phyloP scores from a whole-genome alignment of 192 early-diverging fungal species.

The Mortierella antarctica region DNA sequence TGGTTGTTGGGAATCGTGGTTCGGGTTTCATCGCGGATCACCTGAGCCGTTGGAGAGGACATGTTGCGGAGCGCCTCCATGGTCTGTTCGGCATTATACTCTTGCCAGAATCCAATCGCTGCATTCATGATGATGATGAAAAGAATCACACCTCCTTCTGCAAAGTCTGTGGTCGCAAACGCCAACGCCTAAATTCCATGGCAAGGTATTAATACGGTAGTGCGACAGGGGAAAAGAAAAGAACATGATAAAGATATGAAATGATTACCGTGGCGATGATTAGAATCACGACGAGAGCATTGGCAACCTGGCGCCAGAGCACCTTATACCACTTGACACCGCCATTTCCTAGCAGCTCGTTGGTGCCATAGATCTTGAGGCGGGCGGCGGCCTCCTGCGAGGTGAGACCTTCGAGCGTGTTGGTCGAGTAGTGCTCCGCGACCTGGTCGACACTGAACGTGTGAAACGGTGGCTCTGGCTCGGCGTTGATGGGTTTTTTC shows the following conservation, averaged over 20 bases:
- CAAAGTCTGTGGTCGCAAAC: constrained; percentile 74
- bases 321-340: constrained; percentile 73
- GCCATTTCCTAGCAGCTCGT: constrained; percentile 76
- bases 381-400: constrained; percentile 60
- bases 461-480: constrained; percentile 42
- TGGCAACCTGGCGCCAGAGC: constrained; percentile 71
- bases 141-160: constrained; percentile 81
- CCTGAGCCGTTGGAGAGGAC: constrained; percentile 86
- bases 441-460: constrained; percentile 38
- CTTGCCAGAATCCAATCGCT: constrained; percentile 92
- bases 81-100: constrained; percentile 93
- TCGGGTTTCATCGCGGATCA: constrained; percentile 86
- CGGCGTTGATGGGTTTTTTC: constrained; percentile 22
- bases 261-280: constrained; percentile 63
- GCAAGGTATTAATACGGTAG: background rate
- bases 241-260: background rate
- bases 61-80: constrained; percentile 93
- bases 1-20: constrained; percentile 79
- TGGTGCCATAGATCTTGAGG: constrained; percentile 60
- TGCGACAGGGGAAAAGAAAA: too few relatives aligned
- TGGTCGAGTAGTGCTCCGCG: constrained; percentile 21
- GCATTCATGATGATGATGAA: constrained; percentile 88
- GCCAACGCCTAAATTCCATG: constrained; percentile 55
- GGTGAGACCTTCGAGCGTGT: constrained; percentile 55
- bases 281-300: constrained; percentile 73